These are phyloP conservation scores for Psilocybe tampanensis DNA, from an alignment of 768 basidiomycete species.

Conservation along the genomic window DNA sequence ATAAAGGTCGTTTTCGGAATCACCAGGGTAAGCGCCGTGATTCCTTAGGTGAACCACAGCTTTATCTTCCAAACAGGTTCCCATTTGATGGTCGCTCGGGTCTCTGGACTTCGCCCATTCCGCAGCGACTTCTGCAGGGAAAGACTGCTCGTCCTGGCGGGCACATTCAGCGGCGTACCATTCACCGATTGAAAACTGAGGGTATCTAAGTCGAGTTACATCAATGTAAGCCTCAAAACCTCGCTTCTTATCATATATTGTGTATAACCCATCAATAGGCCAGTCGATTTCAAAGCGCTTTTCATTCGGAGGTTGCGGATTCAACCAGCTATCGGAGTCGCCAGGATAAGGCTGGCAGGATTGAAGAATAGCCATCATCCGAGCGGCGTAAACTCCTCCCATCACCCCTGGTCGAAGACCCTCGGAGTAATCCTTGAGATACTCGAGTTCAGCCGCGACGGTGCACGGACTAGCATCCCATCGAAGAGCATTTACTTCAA, in stretches of 20 bases:
- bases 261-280: neutral
- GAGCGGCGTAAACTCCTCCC: neutral
- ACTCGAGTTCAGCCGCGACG: neutral
- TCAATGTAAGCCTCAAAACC: neutral
- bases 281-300: neutral
- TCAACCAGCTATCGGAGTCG: neutral
- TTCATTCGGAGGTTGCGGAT: neutral
- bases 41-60: too few relatives aligned
- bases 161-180: neutral
- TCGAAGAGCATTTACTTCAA: neutral
- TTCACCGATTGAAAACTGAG: neutral
- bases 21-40: too few relatives aligned
- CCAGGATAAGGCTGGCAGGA: neutral
- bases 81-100: too few relatives aligned
- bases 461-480: neutral
- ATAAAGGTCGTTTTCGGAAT: too few relatives aligned
- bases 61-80: too few relatives aligned
- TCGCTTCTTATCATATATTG: neutral
- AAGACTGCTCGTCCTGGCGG: neutral
- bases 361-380: neutral
- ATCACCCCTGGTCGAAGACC: neutral
- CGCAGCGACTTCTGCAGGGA: neutral
- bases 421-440: neutral
- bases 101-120: too few relatives aligned
- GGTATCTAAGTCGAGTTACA: neutral